Base-by-base conservation (phyloP, 2,329 filamentous ascomycete species). In the Calonectria leucothoes region DNA sequence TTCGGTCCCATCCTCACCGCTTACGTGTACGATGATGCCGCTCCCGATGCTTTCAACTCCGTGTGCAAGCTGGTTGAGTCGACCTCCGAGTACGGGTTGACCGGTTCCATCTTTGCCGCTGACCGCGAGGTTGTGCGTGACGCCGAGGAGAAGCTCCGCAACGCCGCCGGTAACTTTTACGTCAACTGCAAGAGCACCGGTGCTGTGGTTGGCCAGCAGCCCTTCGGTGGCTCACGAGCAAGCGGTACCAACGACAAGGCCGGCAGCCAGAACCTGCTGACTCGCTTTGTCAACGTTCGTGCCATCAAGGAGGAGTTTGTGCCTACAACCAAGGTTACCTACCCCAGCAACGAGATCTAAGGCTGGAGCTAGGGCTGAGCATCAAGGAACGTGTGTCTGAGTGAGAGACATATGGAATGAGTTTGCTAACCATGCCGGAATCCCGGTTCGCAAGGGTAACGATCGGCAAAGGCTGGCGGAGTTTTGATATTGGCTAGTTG, bases 91-190 rank as follows among this genome's bases (percentile, higher is more conserved):
- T 98, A 97, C 83, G 94, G 91, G 3, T 87, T 96, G 68, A 96
- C 94, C 0, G 94, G 94, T 14, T 90, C 93, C 72, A 88, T 96
- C 69, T 96, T 96, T 83, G 93, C 94, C 12, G 85, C 88, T 70
- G 93, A 95, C 83, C 88, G 94, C 49, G 85, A 88, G 59, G 92
- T 89, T 17, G 86, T 95, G 72, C 89, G 92, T 29, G 88, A 88
- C 70, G 94, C 94, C 0, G 94, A 95, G 83, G 91, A 95, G 78
- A 89, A 88, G 74, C 88, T 96, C 67, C 88, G 93, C 76, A 92
- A 95, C 82, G 87, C 93, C 0, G 94, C 94, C 0, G 94, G 94
- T 51, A 96, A 96, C 87, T 96, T 96, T 83, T 96, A 96, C 86
- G 89, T 96, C 85, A 96, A 96, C 87, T 94, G 93, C 87, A 96